A percentile compares a stretch with the other conserved stretches of the same genome.
These are phyloP conservation scores for Chalciporus piperatus DNA, from an alignment of 768 basidiomycete species.

Conservation along the genomic window DNA sequence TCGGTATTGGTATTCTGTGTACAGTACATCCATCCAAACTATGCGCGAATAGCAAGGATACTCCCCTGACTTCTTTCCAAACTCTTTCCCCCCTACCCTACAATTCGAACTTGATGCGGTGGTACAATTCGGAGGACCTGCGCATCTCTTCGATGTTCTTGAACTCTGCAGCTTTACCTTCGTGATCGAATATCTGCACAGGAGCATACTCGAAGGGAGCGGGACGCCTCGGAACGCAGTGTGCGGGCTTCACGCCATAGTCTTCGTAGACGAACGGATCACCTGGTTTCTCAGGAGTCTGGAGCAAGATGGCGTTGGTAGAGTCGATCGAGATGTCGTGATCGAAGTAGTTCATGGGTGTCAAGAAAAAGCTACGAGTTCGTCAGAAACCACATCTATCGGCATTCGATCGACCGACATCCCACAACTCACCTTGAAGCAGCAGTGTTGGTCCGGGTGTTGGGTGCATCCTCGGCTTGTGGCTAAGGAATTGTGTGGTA, in stretches of 20 bases:
- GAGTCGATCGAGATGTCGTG: conserved; percentile 59
- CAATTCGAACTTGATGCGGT: conserved; percentile 36
- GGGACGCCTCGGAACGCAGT: conserved; percentile 39
- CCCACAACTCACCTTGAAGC: conserved; percentile 43
- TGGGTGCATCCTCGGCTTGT: conserved; percentile 63
- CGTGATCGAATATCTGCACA: conserved; percentile 33
- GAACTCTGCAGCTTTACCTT: conserved; percentile 30
- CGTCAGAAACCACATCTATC: neutral
- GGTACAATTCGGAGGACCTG: conserved; percentile 37
- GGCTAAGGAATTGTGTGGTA: conserved; percentile 33
- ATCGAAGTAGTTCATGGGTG: conserved; percentile 66
- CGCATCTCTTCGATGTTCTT: conserved; percentile 39
- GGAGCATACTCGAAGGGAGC: conserved; percentile 40
- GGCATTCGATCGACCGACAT: neutral
- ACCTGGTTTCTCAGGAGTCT: conserved; percentile 36
- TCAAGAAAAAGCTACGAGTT: conserved; percentile 47
- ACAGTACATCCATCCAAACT: too few species aligned
- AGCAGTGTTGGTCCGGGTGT: conserved; percentile 55
- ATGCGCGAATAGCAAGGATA: neutral
- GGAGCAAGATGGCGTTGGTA: conserved; percentile 49
- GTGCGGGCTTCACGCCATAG: conserved; percentile 45
- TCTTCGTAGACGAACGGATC: conserved; percentile 46
- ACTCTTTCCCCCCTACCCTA: neutral
- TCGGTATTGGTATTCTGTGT: too few species aligned
- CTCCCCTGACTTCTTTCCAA: neutral